Evolutionary conservation across 192 early-diverging fungal genomes (phyloP).

Genomic region (Spizellomyces punctatus): DNA sequence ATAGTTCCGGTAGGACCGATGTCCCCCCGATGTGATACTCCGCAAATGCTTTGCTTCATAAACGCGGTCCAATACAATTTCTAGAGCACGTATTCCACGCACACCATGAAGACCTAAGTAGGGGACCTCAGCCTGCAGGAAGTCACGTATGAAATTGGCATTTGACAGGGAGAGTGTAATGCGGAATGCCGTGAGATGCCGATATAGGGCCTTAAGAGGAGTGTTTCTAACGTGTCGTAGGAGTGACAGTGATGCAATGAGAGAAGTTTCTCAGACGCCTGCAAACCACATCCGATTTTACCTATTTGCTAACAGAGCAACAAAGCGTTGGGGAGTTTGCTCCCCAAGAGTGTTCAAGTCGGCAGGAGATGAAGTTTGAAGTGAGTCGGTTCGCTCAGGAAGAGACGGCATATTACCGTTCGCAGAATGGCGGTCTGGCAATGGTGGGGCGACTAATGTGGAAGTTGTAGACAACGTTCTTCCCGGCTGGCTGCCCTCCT

Average conservation of each 20-base stretch:
- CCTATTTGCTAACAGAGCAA: conserved; percentile 30
- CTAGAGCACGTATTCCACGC: conserved; percentile 26
- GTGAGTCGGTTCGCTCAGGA: conserved; percentile 12
- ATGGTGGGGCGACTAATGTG: neutral
- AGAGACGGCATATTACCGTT: neutral
- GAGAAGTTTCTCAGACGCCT: neutral
- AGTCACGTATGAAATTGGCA: conserved; percentile 24
- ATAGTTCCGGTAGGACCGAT: conserved; percentile 15
- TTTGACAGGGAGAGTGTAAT: conserved; percentile 26
- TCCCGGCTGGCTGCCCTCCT: neutral
- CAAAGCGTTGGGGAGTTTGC: conserved; percentile 22
- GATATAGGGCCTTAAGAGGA: conserved; percentile 36
- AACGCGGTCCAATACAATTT: conserved; percentile 37
- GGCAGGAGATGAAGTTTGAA: neutral
- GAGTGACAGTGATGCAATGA: neutral
- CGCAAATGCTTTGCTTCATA: conserved; percentile 18
- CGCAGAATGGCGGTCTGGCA: neutral
- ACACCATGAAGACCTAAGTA: conserved; percentile 22
- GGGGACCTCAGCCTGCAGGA: conserved; percentile 18
- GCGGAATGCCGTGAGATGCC: conserved; percentile 36
- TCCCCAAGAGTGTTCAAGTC: conserved; percentile 2
- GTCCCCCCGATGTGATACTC: neutral
- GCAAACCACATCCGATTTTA: neutral
- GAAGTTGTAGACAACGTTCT: neutral
- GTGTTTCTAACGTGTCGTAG: conserved; percentile 27